phyloP scores from a whole-genome alignment of 371 early-diverging fungal species.

The Circinella minor region DNA sequence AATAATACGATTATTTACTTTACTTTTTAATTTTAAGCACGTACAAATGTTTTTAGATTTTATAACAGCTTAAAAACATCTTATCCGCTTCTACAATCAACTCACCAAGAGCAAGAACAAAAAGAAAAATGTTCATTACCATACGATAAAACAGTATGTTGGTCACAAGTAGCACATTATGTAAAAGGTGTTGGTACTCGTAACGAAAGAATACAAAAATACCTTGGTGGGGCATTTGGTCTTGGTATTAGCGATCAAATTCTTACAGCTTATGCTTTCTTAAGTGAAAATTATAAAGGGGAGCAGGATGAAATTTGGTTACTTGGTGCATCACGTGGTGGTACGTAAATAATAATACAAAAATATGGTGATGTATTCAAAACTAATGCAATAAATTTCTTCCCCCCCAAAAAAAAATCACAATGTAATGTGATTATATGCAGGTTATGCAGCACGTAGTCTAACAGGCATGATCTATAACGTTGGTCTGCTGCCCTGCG shows the following conservation, averaged over 20 bases:
- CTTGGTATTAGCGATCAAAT: slow-evolving; percentile 43
- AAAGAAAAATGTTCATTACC: not conserved
- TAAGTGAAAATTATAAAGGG: slow-evolving; percentile 28
- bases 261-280: slow-evolving; percentile 30
- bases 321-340: slow-evolving; percentile 45
- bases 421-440: no score
- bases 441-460: slow-evolving; percentile 43
- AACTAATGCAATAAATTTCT: not conserved
- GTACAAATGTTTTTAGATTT: slow-evolving; percentile 37
- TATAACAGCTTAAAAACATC: slow-evolving; percentile 19
- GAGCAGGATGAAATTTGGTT: slow-evolving; percentile 41
- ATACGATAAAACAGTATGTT: not conserved
- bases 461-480: slow-evolving; percentile 45
- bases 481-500: slow-evolving; percentile 37
- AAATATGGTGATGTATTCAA: not conserved
- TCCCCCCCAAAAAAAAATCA: not conserved
- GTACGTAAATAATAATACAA: slow-evolving; percentile 15
- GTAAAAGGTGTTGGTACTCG: slow-evolving; percentile 35
- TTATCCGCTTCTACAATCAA: not conserved
- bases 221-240: slow-evolving; percentile 41
- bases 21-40: slow-evolving; percentile 20
- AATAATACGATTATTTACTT: not conserved
- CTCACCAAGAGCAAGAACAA: not conserved
- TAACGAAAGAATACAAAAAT: slow-evolving; percentile 13
- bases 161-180: slow-evolving; percentile 31